phyloP scores from a whole-genome alignment of 139 green algal genomes.

The Pseudopediastrum boryanum region DNA sequence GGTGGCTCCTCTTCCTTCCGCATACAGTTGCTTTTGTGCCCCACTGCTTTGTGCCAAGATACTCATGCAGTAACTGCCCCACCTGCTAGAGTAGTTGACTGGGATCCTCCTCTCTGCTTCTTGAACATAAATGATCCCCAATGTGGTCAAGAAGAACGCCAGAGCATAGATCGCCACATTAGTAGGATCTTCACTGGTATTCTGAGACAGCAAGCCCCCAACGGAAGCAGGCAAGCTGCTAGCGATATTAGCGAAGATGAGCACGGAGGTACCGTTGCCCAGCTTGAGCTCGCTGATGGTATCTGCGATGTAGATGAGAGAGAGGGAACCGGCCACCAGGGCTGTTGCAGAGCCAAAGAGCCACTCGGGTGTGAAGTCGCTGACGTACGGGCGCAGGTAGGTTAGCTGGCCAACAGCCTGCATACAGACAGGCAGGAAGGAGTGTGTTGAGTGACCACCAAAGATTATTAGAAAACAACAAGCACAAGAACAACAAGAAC shows the following conservation, averaged over 20 bases:
- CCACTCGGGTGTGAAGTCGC: slow-evolving; percentile 86
- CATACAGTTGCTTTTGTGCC: neutral
- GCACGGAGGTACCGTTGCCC: slow-evolving; percentile 96
- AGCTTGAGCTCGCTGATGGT: slow-evolving; percentile 96
- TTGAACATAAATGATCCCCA: slow-evolving; percentile 98
- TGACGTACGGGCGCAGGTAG: slow-evolving; percentile 89
- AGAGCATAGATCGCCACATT: slow-evolving; percentile 78
- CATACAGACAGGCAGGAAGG: no score
- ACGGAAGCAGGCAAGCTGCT: slow-evolving; percentile 81
- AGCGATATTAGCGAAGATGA: slow-evolving; percentile 98
- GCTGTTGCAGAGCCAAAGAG: slow-evolving; percentile 65
- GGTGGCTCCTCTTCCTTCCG: no score
- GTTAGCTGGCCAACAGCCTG: slow-evolving; percentile 87
- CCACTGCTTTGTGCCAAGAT: no score
- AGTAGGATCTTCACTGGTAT: slow-evolving; percentile 39
- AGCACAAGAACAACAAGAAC: no score
- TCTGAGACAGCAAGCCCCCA: slow-evolving; percentile 36
- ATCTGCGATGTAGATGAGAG: slow-evolving; percentile 88
- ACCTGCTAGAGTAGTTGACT: slow-evolving; percentile 91
- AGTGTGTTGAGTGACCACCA: no score
- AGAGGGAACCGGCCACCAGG: slow-evolving; percentile 88
- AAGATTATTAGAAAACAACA: no score
- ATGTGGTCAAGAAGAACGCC: slow-evolving; percentile 91
- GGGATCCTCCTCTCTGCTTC: slow-evolving; percentile 97
- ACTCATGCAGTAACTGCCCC: slow-evolving; percentile 39